These are phyloP conservation scores for Zalaria obscura DNA, from an alignment of 2,329 filamentous ascomycete species.

Conservation along the genomic window DNA sequence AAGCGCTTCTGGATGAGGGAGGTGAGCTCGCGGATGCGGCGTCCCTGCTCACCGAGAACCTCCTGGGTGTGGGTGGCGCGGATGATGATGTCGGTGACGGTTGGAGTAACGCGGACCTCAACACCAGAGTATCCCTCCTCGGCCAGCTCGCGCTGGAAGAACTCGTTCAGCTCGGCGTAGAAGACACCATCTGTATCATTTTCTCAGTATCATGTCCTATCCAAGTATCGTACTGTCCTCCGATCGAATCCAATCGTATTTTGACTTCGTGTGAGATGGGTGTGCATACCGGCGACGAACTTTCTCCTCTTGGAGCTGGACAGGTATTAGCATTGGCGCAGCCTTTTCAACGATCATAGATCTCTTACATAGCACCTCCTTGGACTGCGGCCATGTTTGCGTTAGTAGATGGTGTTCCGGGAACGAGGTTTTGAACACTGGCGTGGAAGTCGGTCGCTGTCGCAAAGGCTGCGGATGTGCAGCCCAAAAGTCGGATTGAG, in stretches of 20 bases:
- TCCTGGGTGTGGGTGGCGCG: constrained; percentile 99
- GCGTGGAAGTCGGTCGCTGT: not conserved
- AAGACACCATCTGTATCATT: constrained; percentile 72
- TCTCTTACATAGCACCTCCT: constrained; percentile 9
- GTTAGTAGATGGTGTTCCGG: not conserved
- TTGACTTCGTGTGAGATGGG: too few relatives aligned
- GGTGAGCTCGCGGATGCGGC: constrained; percentile 99
- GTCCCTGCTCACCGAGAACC: constrained; percentile 98
- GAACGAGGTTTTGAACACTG: too few relatives aligned
- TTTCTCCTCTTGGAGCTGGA: constrained; percentile 75
- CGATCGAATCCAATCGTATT: too few relatives aligned
- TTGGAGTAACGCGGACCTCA: constrained; percentile 98
- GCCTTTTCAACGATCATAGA: not conserved
- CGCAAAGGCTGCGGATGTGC: not conserved
- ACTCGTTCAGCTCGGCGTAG: constrained; percentile 99
- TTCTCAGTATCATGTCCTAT: constrained; percentile 2
- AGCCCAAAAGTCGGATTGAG: not conserved
- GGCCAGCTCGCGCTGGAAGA: constrained; percentile 99
- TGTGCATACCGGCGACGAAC: constrained; percentile 34
- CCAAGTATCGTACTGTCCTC: too few relatives aligned
- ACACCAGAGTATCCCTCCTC: constrained; percentile 99
- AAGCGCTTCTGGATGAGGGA: constrained; percentile 99
- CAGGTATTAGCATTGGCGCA: not conserved
- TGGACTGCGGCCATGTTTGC: constrained; percentile 23
- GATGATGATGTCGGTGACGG: constrained; percentile 99